Conservation (phyloP, 371 early-diverging fungal species). For the Phascolomyces articulosus region DNA sequence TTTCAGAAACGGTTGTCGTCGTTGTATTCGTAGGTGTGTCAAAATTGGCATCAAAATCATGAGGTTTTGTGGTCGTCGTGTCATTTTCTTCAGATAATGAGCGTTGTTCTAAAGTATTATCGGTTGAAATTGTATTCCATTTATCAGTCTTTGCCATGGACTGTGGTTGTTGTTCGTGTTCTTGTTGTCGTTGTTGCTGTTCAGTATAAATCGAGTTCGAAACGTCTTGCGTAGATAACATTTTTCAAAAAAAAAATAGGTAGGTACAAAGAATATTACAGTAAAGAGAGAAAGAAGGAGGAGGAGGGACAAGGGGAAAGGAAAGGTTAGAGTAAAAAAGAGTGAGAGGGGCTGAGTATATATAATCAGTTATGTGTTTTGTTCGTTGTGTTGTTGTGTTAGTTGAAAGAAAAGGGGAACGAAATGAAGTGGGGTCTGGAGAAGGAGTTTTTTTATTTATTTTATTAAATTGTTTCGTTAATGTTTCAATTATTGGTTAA, state of each 20-base stretch:
- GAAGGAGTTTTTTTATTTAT: too few species aligned
- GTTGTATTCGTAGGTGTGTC: not conserved
- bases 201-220: not conserved
- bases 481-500: too few species aligned
- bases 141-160: not conserved
- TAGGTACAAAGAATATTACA: not conserved
- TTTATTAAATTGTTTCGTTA: too few species aligned
- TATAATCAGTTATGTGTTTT: not conserved
- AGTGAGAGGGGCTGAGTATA: not conserved
- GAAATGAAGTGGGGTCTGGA: not conserved
- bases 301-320: not conserved
- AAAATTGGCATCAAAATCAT: not conserved
- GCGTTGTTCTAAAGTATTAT: not conserved
- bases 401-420: not conserved
- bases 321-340: not conserved
- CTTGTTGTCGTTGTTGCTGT: too few species aligned
- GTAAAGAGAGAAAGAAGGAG: not conserved
- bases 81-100: not conserved
- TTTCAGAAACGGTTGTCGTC: not conserved
- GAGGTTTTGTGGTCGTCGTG: not conserved
- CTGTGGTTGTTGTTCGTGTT: not conserved
- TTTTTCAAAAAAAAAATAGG: not conserved
- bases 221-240: not conserved
- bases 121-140: conserved; percentile 1
- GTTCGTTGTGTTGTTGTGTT: not conserved